These are phyloP conservation scores for Vigna hirtella DNA, from an alignment of 306 rosid genomes.

Conservation along the genomic window DNA sequence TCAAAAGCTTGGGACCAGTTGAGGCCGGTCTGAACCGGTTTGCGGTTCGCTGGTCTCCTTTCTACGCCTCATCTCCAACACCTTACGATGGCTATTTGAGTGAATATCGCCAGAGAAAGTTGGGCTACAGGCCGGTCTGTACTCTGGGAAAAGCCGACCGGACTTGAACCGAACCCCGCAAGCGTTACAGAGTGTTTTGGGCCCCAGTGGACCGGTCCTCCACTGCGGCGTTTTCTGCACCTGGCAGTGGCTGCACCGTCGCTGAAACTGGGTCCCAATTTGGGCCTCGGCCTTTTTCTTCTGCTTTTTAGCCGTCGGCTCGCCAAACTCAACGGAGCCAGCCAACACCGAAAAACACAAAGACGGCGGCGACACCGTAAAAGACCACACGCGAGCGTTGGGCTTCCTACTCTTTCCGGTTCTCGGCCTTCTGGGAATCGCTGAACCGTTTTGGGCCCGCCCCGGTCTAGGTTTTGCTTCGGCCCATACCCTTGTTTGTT, in stretches of 20 bases:
- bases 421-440: slow-evolving; percentile 62
- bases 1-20: slow-evolving; percentile 54
- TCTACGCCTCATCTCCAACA: slow-evolving; percentile 79
- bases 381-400: slow-evolving; percentile 45
- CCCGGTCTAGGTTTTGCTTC: slow-evolving; percentile 52
- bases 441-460: neutral
- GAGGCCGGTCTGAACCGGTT: slow-evolving; percentile 44
- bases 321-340: slow-evolving; percentile 31
- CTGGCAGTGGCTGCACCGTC: slow-evolving; percentile 84
- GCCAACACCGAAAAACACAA: slow-evolving; percentile 44
- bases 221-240: slow-evolving; percentile 95
- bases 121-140: slow-evolving; percentile 94
- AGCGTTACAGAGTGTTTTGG: slow-evolving; percentile 89
- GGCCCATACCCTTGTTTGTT: slow-evolving; percentile 35
- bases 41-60: slow-evolving; percentile 58
- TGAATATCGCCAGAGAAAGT: slow-evolving; percentile 70
- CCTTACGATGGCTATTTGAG: slow-evolving; percentile 91
- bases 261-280: slow-evolving; percentile 54
- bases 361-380: slow-evolving; percentile 39
- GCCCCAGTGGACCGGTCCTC: slow-evolving; percentile 90
- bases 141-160: slow-evolving; percentile 92
- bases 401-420: slow-evolving; percentile 52
- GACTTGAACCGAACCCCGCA: slow-evolving; percentile 94
- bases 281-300: slow-evolving; percentile 60
- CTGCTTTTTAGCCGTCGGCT: slow-evolving; percentile 65